phyloP scores from a whole-genome alignment of 2,329 filamentous ascomycete genomes.

The Lasiodiplodia sp. region DNA sequence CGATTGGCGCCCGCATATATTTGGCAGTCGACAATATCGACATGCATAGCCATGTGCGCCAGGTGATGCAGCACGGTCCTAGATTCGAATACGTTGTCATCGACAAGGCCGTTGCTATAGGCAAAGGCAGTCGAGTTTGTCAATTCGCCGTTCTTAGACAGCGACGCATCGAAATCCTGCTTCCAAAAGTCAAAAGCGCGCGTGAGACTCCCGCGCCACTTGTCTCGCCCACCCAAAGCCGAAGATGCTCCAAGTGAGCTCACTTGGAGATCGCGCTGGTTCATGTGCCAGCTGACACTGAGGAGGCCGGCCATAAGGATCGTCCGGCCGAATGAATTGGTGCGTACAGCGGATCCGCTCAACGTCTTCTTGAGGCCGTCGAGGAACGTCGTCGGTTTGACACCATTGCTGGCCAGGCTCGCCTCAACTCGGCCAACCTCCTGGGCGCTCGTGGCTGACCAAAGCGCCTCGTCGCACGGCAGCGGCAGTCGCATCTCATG shows the following conservation, averaged over 20 bases:
- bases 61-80: conserved; percentile 90
- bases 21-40: conserved; percentile 96
- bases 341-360: conserved; percentile 83
- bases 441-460: conserved; percentile 86
- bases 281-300: conserved; percentile 97
- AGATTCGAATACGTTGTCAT: conserved; percentile 83
- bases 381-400: conserved; percentile 85
- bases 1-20: conserved; percentile 90
- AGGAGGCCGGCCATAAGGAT: conserved; percentile 93
- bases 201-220: conserved; percentile 86
- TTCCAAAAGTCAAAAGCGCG: conserved; percentile 95
- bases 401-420: conserved; percentile 78
- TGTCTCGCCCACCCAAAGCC: conserved; percentile 84
- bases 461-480: conserved; percentile 90
- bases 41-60: conserved; percentile 97
- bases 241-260: conserved; percentile 82
- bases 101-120: conserved; percentile 49
- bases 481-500: conserved; percentile 92
- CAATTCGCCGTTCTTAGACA: conserved; percentile 63
- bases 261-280: conserved; percentile 91
- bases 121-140: conserved; percentile 40
- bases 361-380: conserved; percentile 90
- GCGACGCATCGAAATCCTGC: conserved; percentile 83
- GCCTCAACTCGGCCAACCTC: conserved; percentile 87
- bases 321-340: conserved; percentile 91